phyloP scores from a whole-genome alignment of 106 monocot genomes.

The Apostasia ramifera region DNA sequence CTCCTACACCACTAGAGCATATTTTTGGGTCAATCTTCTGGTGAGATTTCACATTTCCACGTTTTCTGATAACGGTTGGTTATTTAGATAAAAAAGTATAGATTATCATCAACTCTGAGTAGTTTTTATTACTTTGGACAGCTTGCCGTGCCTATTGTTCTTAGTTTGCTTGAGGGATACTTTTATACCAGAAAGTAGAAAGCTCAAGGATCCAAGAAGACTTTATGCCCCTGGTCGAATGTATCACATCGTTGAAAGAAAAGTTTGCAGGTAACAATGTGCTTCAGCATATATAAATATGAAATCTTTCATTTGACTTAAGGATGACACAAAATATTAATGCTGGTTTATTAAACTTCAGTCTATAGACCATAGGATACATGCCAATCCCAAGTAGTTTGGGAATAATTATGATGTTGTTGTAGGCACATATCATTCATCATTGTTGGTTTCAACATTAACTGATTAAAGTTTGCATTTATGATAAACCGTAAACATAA shows the following conservation, averaged over 20 bases:
- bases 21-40: slow-evolving; percentile 93
- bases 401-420: too few relatives aligned
- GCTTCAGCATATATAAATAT: background rate
- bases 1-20: slow-evolving; percentile 83
- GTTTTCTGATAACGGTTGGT: background rate
- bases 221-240: slow-evolving; percentile 94
- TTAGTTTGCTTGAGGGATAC: slow-evolving; percentile 91
- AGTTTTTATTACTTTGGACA: slow-evolving; percentile 48
- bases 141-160: slow-evolving; percentile 89
- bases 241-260: slow-evolving; percentile 92
- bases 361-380: too few relatives aligned
- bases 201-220: slow-evolving; percentile 86
- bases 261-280: slow-evolving; percentile 68
- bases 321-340: too few relatives aligned
- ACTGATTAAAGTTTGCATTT: too few relatives aligned
- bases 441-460: too few relatives aligned
- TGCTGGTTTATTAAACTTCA: too few relatives aligned
- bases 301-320: too few relatives aligned
- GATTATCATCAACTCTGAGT: slow-evolving; percentile 12
- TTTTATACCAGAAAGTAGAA: slow-evolving; percentile 78
- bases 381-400: too few relatives aligned
- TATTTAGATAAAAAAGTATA: background rate
- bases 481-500: too few relatives aligned
- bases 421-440: too few relatives aligned
- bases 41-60: slow-evolving; percentile 26